Evolutionary conservation across 78 protist species (phyloP), one percentile per base, ranked within the genome.

Genomic region (Capsaspora owczarzaki): DNA sequence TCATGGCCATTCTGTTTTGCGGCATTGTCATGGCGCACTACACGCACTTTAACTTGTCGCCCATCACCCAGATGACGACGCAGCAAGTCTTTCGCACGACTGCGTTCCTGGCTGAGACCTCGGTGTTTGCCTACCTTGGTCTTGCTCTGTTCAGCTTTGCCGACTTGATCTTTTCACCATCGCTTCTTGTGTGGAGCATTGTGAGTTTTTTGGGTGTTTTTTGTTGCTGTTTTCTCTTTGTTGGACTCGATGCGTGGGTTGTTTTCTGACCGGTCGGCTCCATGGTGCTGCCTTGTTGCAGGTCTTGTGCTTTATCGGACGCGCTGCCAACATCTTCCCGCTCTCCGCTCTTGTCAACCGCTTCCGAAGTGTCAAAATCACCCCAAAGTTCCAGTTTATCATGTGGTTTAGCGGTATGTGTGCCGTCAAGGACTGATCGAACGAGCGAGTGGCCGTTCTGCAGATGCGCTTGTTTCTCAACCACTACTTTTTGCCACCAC

Each of bases 371-470:
- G 2, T 1, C 29, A 2, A 56, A 49, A 82, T 87, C 77, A 33
- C n/a, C 19, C 4, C 27, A 66, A 2, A 3, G 19, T 0, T 38
- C 25, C 80, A 76, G 60, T 1, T 86, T 0, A 35, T 90, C 49
- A 76, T 90, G 72, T 92, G 86, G 89, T 89, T 85, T 43, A 75
- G 81, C 40, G n/a, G n/a, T n/a, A n/a, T n/a, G n/a, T n/a, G n/a
- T n/a, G n/a, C n/a, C n/a, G n/a, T n/a, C n/a, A n/a, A n/a, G n/a
- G n/a, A n/a, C n/a, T n/a, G n/a, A n/a, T n/a, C n/a, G n/a, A n/a
- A n/a, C n/a, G n/a, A n/a, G n/a, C n/a, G n/a, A n/a, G n/a, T n/a
- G n/a, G n/a, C n/a, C n/a, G n/a, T n/a, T n/a, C n/a, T n/a, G n/a
- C n/a, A n/a, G n/a, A n/a, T n/a, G n/a, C n/a, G n/a, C n/a, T n/a